A percentile compares a stretch with the other conserved stretches of the same genome.
Evolutionary conservation across 306 rosid genomes (phyloP).

Genomic region (Cucurbita moschata): DNA sequence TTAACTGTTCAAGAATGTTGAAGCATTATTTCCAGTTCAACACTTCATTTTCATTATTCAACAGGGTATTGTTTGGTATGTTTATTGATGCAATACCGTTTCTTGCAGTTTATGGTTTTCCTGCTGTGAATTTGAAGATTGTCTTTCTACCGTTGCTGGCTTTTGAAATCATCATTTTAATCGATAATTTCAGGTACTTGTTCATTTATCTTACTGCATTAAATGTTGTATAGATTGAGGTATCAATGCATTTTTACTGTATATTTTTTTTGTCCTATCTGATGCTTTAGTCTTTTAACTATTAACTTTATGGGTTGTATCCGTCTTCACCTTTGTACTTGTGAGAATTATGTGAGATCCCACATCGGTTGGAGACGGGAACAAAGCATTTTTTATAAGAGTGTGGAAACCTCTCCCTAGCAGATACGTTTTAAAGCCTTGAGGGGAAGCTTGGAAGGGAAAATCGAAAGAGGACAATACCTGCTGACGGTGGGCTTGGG

Average conservation of each 20-base stretch:
- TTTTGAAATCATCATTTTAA: slow-evolving; percentile 65
- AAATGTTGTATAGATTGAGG: background rate
- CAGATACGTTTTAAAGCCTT: too few relatives aligned
- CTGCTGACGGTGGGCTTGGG: too few relatives aligned
- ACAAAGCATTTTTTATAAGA: too few relatives aligned
- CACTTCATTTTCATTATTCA: background rate
- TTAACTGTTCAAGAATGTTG: background rate
- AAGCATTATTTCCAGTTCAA: background rate
- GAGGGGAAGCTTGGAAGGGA: too few relatives aligned
- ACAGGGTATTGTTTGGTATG: slow-evolving; percentile 9
- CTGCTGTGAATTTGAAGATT: slow-evolving; percentile 71
- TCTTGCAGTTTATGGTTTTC: slow-evolving; percentile 46
- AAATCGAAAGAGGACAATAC: too few relatives aligned
- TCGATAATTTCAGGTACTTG: slow-evolving; percentile 89
- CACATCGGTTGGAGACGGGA: too few relatives aligned
- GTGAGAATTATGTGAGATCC: background rate
- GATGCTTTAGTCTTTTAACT: background rate
- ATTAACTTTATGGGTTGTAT: background rate
- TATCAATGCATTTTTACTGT: background rate
- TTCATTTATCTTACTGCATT: background rate
- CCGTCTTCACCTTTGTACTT: background rate
- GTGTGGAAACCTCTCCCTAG: too few relatives aligned
- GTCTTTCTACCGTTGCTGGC: slow-evolving; percentile 88
- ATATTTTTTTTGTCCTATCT: background rate
- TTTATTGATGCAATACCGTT: slow-evolving; percentile 10